Evolutionary conservation across 163 green algal species (phyloP).

Genomic region (Chloromonas sp.): DNA sequence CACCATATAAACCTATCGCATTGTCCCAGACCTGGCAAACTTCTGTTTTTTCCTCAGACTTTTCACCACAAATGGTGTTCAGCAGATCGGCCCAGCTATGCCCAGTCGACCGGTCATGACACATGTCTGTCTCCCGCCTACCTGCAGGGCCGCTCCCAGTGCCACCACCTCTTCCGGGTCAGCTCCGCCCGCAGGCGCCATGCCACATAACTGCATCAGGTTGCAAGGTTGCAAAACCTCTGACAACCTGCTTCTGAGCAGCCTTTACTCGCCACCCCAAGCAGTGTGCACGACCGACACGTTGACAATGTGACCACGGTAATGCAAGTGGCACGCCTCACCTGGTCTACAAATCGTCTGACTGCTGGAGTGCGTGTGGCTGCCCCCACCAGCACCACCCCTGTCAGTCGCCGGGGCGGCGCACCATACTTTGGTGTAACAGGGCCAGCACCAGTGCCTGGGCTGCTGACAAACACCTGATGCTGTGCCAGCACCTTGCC

Average conservation of each 20-base stretch:
- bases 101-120: neutral
- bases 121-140: conserved; percentile 29
- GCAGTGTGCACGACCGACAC: neutral
- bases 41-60: too few relatives aligned
- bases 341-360: conserved; percentile 43
- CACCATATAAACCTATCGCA: too few relatives aligned
- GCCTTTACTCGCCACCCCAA: neutral
- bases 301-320: too few relatives aligned
- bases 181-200: conserved; percentile 30
- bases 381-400: conserved; percentile 73
- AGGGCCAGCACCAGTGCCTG: too few relatives aligned
- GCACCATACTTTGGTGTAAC: conserved; percentile 36
- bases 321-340: conserved; percentile 15
- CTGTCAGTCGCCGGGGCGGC: conserved; percentile 57
- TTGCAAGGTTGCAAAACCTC: too few relatives aligned
- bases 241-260: too few relatives aligned
- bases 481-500: too few relatives aligned
- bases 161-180: conserved; percentile 78
- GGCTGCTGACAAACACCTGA: too few relatives aligned
- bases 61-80: too few relatives aligned
- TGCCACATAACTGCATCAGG: conserved; percentile 9
- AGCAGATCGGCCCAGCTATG: too few relatives aligned
- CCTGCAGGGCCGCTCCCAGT: conserved; percentile 51
- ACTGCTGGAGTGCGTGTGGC: conserved; percentile 60
- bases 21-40: too few relatives aligned